Evolutionary conservation across 2,329 filamentous ascomycete genomes (phyloP).

Genomic region (Fusarium sp.): DNA sequence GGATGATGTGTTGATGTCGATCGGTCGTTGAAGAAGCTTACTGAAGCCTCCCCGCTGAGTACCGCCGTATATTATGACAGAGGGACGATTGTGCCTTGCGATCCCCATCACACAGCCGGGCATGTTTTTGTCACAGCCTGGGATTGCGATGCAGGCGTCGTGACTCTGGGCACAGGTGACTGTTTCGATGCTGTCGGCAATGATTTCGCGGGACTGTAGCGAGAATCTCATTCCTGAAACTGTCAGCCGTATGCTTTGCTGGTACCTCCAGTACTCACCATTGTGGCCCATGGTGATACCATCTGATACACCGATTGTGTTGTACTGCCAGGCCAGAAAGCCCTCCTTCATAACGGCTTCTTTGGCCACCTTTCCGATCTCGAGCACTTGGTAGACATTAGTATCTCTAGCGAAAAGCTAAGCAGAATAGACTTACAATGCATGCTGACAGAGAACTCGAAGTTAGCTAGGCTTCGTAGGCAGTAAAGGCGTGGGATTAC

Average conservation of each 20-base stretch:
- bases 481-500: no score
- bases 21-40: neutral
- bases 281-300: neutral
- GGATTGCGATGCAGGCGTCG: neutral
- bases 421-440: neutral
- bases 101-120: neutral
- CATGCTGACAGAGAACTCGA: neutral
- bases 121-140: neutral
- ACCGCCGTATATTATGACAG: neutral
- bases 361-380: neutral
- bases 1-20: neutral
- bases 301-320: neutral
- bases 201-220: neutral
- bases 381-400: neutral
- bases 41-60: neutral
- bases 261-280: neutral
- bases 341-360: neutral
- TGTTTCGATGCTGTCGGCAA: neutral
- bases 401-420: no score
- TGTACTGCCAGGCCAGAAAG: neutral
- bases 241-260: neutral
- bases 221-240: neutral
- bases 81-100: neutral
- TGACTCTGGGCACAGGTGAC: neutral
- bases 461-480: no score